Conservation (phyloP, 805 yeast genomes). For the Clavispora carvajalis region DNA sequence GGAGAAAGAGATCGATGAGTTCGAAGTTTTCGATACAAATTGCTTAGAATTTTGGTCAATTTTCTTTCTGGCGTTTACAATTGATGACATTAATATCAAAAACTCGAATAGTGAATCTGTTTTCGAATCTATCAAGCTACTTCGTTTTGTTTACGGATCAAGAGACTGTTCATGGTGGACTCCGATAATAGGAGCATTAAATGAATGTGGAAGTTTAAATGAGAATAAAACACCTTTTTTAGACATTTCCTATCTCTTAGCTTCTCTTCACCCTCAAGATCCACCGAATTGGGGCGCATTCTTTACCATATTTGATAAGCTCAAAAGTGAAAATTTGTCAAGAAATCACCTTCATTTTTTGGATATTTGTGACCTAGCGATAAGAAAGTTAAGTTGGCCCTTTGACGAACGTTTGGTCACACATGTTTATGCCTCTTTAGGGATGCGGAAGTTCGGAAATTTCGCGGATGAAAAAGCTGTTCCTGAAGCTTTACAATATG, state of each 20-base stretch:
- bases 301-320: conserved; percentile 16
- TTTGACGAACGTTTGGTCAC: conserved; percentile 30
- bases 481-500: conserved; percentile 19
- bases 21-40: conserved; percentile 4
- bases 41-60: conserved; percentile 17
- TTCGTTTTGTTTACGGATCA: conserved; percentile 13
- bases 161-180: conserved; percentile 22
- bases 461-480: conserved; percentile 28
- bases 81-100: conserved; percentile 1
- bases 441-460: conserved; percentile 30
- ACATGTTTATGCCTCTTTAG: conserved; percentile 24
- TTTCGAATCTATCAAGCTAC: conserved; percentile 18
- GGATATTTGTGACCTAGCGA: conserved; percentile 23
- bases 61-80: conserved; percentile 14
- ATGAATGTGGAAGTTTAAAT: conserved; percentile 5
- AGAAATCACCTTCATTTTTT: conserved; percentile 21
- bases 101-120: background rate
- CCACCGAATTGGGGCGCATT: conserved; percentile 22
- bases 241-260: conserved; percentile 14
- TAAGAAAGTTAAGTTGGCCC: conserved; percentile 25
- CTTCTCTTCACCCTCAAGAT: conserved; percentile 11
- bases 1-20: background rate
- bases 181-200: conserved; percentile 18
- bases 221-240: conserved; percentile 10
- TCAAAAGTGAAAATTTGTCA: conserved; percentile 13